These are phyloP conservation scores for Coprinopsis cinerea DNA, from an alignment of 768 basidiomycete species.

Conservation along the genomic window DNA sequence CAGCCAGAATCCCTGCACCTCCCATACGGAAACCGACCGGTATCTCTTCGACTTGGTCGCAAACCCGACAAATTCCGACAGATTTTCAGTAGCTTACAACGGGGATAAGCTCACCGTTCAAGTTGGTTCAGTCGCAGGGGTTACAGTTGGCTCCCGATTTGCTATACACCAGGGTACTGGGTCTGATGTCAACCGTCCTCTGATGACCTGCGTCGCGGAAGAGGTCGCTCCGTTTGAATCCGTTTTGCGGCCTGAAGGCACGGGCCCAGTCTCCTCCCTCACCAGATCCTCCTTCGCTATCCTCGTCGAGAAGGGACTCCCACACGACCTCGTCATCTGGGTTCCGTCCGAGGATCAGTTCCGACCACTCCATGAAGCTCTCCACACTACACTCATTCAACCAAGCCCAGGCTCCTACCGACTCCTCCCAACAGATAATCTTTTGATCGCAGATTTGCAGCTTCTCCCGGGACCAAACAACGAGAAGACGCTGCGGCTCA, in stretches of 20 bases:
- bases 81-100: background rate
- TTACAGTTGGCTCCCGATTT: constrained; percentile 13
- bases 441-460: background rate
- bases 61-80: background rate
- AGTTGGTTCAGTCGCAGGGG: constrained; percentile 13
- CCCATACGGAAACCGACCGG: background rate
- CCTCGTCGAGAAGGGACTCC: background rate
- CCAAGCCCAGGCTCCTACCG: background rate
- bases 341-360: background rate
- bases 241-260: background rate
- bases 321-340: background rate
- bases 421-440: background rate
- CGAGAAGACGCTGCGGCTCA: background rate
- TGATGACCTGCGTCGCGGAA: background rate
- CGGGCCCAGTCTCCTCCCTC: background rate
- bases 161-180: constrained; percentile 4
- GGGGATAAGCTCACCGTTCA: constrained; percentile 3
- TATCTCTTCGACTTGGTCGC: background rate
- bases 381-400: background rate
- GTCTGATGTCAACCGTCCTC: background rate
- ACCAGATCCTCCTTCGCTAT: background rate
- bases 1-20: constrained; percentile 2
- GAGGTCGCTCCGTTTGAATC: background rate
- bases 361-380: background rate
- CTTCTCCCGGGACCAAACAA: too few species aligned